Evolutionary conservation across 2,329 filamentous ascomycete genomes (phyloP), one percentile per base, ranked within the genome.

Genomic region (Alternaria angustiovoidea): DNA sequence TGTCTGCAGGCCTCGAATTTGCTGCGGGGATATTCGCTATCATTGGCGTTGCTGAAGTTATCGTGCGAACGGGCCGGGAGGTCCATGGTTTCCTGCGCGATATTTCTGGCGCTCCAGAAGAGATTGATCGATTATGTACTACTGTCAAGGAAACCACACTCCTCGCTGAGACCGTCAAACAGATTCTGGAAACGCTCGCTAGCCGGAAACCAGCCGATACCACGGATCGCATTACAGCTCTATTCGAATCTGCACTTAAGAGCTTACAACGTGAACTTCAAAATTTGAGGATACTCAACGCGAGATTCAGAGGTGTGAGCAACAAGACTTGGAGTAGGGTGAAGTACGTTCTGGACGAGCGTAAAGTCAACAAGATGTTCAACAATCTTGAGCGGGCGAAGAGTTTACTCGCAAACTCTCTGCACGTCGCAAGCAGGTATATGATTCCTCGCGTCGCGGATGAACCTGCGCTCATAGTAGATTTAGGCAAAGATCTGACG

Each of bases 11-110:
- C 6, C 43, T 63, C 8, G 62, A 62, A 26, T 41, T 54, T 18
- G 59, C 56, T 12, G 61, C 65, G 22, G 52, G 61, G 8, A 52
- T 64, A 14, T 64, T 69, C 42, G 67, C 67, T 7, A 64, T 66
- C 11, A 57, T 66, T 9, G 65, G 67, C 6, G 61, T 61, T 16
- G 61, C 59, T 11, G 67, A 69, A 38, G 61, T 67, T 42, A 52
- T 61, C 14, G 18, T 67, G 5, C 52, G 63, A 51, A 52, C 57
- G 20, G 54, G 59, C 9, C 52, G 62, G 14, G 61, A 66, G 12
- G 54, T 63, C 36, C 64, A 58, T 24, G 49, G 42, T 8, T 69
- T 69, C 38, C 38, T 69, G 28, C 53, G 52, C 42, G 57, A 57
- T 20, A 48, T 69, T 18, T 38, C 24, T 14, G 63, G 60, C 14